Conservation (phyloP, 768 basidiomycete genomes). For the Trametes cubensis region DNA sequence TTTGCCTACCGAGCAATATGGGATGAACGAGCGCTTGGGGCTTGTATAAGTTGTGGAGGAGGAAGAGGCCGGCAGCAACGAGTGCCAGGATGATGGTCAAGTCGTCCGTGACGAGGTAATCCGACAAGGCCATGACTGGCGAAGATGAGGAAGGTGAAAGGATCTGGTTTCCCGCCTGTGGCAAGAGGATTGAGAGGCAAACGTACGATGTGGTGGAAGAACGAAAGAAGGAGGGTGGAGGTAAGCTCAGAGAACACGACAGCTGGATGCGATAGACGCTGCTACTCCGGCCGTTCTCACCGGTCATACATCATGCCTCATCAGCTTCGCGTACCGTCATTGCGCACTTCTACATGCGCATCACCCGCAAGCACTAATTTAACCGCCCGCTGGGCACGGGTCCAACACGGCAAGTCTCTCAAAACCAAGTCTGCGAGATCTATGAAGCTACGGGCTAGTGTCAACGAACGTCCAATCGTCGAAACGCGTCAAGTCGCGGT, state of each 20-base stretch:
- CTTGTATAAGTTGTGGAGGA: conserved; percentile 76
- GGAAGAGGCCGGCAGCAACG: conserved; percentile 74
- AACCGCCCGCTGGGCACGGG: too few relatives aligned
- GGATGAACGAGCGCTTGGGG: conserved; percentile 89
- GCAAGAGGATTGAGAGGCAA: not conserved
- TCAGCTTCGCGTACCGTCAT: not conserved
- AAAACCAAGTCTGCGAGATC: too few relatives aligned
- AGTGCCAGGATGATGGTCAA: conserved; percentile 76
- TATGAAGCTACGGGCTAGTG: too few relatives aligned
- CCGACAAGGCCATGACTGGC: conserved; percentile 44
- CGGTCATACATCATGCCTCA: not conserved
- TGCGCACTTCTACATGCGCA: not conserved
- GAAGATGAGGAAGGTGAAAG: not conserved
- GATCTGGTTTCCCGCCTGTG: not conserved
- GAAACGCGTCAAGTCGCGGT: conserved; percentile 20
- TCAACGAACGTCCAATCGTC: too few relatives aligned
- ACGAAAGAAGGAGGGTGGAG: not conserved
- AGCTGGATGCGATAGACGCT: conserved; percentile 2
- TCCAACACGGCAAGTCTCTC: too few relatives aligned
- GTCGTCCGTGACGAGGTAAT: conserved; percentile 76
- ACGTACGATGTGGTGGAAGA: not conserved
- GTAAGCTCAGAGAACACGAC: too few relatives aligned
- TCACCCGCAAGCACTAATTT: too few relatives aligned
- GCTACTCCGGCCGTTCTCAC: conserved; percentile 11
- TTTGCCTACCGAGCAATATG: conserved; percentile 90